Conservation (phyloP, 805 yeast species). For the Cyberlindnera veronae region DNA sequence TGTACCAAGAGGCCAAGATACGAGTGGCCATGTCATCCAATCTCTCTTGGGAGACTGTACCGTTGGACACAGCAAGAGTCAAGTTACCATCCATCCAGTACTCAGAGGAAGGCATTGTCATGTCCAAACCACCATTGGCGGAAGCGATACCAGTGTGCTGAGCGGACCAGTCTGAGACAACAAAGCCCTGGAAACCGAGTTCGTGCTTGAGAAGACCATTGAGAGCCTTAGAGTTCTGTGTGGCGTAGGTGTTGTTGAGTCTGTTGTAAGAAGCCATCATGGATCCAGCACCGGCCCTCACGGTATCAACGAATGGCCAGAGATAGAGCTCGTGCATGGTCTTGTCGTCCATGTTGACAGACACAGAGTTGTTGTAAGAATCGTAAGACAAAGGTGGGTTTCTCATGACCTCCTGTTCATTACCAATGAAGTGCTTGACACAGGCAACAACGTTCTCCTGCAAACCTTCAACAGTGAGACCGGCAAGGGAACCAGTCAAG, state of each 20-base stretch:
- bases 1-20: conserved; percentile 9
- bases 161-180: conserved; percentile 8
- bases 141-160: conserved; percentile 6
- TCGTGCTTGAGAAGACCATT: conserved; percentile 7
- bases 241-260: conserved; percentile 8
- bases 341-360: conserved; percentile 5
- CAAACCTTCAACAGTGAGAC: conserved; percentile 2
- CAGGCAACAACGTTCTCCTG: conserved; percentile 8
- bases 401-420: conserved; percentile 13
- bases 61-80: conserved; percentile 3
- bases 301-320: conserved; percentile 11
- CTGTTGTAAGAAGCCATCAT: conserved; percentile 11
- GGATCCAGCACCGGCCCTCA: conserved; percentile 9
- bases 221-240: conserved; percentile 9
- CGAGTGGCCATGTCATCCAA: conserved; percentile 9
- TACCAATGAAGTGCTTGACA: conserved; percentile 11
- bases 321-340: conserved; percentile 10
- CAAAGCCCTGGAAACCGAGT: conserved; percentile 11
- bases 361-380: conserved; percentile 5
- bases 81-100: conserved; percentile 9
- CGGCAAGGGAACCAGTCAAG: conserved; percentile 6
- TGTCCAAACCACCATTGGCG: conserved; percentile 7
- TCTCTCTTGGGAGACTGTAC: conserved; percentile 7
- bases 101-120: conserved; percentile 7
- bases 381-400: background rate